These are phyloP conservation scores for Pythium volutum DNA, from an alignment of 352 stramenopile genomes.

Conservation along the genomic window DNA sequence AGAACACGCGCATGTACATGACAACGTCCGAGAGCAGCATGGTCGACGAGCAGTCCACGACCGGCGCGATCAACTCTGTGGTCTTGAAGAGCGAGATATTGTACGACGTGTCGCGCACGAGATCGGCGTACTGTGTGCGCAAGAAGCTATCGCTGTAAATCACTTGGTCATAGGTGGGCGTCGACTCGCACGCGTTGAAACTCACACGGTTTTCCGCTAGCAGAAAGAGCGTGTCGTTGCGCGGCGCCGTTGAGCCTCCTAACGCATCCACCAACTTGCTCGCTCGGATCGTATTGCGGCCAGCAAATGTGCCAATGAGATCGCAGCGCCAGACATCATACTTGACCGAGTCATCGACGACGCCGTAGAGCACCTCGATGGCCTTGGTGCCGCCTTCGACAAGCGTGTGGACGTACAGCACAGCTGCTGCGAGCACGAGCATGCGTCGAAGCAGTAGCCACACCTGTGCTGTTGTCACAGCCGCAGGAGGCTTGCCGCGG, in stretches of 20 bases:
- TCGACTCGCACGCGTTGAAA: slow-evolving; percentile 21
- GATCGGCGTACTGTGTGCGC: slow-evolving; percentile 15
- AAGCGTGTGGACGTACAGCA: slow-evolving; percentile 11
- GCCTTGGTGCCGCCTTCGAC: background rate
- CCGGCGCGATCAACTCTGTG: slow-evolving; percentile 33
- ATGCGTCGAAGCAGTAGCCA: slow-evolving; percentile 10
- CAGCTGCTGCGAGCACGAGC: slow-evolving; percentile 9
- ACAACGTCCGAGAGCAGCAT: background rate
- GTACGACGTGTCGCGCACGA: slow-evolving; percentile 28
- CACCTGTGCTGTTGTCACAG: slow-evolving; percentile 6
- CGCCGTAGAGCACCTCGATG: slow-evolving; percentile 11
- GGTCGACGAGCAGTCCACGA: slow-evolving; percentile 36
- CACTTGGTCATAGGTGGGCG: slow-evolving; percentile 19
- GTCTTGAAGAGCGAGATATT: slow-evolving; percentile 31
- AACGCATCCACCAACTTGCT: slow-evolving; percentile 4
- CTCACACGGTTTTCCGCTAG: background rate
- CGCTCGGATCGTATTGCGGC: background rate
- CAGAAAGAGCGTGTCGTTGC: slow-evolving; percentile 29
- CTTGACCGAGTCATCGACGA: slow-evolving; percentile 15
- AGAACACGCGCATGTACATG: slow-evolving; percentile 25
- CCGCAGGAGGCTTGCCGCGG: background rate
- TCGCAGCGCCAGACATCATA: background rate
- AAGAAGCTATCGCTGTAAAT: slow-evolving; percentile 32
- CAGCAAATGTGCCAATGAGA: slow-evolving; percentile 8
- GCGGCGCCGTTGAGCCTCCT: slow-evolving; percentile 22